A percentile compares a stretch with the other conserved stretches of the same genome.
Evolutionary conservation across 768 basidiomycete genomes (phyloP).

Genomic region (Rhodosporidiobolus sp.): DNA sequence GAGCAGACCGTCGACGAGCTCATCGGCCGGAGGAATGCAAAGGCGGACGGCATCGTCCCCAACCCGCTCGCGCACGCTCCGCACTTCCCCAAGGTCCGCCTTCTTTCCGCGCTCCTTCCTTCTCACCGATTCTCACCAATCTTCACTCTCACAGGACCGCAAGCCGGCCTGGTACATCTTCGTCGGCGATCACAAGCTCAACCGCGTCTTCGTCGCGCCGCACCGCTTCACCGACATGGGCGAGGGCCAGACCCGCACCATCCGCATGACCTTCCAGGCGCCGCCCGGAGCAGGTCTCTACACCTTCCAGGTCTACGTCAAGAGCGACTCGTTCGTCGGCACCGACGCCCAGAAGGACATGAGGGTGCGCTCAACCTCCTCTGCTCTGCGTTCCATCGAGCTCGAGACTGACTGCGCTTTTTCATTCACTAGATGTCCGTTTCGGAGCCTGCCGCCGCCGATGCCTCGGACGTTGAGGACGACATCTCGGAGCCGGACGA

Average conservation of each 20-base stretch:
- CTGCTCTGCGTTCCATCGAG: conserved; percentile 3
- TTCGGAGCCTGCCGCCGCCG: conserved; percentile 66
- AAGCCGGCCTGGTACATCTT: conserved; percentile 82
- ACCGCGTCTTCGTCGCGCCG: conserved; percentile 46
- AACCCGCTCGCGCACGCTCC: conserved; percentile 75
- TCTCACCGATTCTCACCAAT: neutral
- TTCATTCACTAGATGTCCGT: conserved; percentile 65
- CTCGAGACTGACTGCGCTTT: no score
- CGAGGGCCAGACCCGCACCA: conserved; percentile 68
- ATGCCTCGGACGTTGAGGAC: conserved; percentile 61
- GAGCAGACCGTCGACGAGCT: conserved; percentile 70
- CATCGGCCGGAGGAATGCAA: conserved; percentile 61
- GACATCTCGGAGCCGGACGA: conserved; percentile 98
- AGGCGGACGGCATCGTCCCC: conserved; percentile 44
- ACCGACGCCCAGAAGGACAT: conserved; percentile 71
- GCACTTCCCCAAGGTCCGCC: conserved; percentile 77
- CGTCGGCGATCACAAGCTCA: conserved; percentile 45
- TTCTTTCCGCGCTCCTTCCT: neutral
- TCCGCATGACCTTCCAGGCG: conserved; percentile 92
- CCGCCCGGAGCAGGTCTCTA: conserved; percentile 78
- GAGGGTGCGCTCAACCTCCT: conserved; percentile 57
- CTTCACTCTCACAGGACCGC: conserved; percentile 59
- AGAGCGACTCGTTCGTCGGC: conserved; percentile 85
- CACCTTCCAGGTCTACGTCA: conserved; percentile 79
- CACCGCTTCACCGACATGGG: conserved; percentile 51